Conservation (phyloP, 495 filamentous ascomycete species). For the Lindgomyces ingoldianus region DNA sequence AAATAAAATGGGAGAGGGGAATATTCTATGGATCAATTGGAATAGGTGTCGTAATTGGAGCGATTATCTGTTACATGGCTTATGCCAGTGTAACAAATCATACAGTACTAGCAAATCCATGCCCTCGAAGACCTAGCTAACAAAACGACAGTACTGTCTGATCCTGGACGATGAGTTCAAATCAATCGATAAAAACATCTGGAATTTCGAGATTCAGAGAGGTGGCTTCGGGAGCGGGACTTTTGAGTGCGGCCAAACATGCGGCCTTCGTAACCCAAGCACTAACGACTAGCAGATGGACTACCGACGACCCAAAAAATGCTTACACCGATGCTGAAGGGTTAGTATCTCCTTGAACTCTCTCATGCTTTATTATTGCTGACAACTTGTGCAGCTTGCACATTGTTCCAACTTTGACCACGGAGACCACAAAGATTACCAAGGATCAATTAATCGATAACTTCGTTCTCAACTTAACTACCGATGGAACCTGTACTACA, state of each 20-base stretch:
- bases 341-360: neutral
- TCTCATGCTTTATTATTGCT: neutral
- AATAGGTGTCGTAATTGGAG: slow-evolving; percentile 27
- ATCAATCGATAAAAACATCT: slow-evolving; percentile 43
- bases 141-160: slow-evolving; percentile 40
- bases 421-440: slow-evolving; percentile 44
- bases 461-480: slow-evolving; percentile 46
- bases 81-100: slow-evolving; percentile 33
- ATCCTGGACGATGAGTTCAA: slow-evolving; percentile 48
- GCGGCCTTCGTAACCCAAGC: too few species aligned
- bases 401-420: slow-evolving; percentile 52
- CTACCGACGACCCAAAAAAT: slow-evolving; percentile 48
- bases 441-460: slow-evolving; percentile 39
- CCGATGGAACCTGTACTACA: slow-evolving; percentile 44
- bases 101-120: neutral
- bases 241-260: too few species aligned
- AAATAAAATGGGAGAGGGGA: slow-evolving; percentile 31
- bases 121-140: neutral
- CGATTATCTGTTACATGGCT: slow-evolving; percentile 33
- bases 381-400: slow-evolving; percentile 37
- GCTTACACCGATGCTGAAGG: slow-evolving; percentile 46
- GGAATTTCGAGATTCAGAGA: slow-evolving; percentile 47
- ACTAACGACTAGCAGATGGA: too few species aligned
- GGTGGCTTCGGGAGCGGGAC: slow-evolving; percentile 49
- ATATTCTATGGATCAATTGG: slow-evolving; percentile 34